These are phyloP conservation scores for Schizochytrium sp. DNA, from an alignment of 108 stramenopile species.

Conservation along the genomic window DNA sequence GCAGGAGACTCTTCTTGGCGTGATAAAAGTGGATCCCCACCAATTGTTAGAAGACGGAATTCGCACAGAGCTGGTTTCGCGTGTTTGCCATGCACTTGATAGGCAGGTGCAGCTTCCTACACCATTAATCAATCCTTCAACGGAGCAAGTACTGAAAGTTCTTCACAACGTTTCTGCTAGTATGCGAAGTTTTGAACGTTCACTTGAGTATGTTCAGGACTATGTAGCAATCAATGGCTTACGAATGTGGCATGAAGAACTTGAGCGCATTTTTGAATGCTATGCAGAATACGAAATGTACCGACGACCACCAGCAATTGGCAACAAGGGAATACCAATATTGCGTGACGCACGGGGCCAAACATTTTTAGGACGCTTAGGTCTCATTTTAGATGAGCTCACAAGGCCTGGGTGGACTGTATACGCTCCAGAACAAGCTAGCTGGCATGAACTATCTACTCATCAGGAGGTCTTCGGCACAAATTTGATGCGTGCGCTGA, in stretches of 20 bases:
- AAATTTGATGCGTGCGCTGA: background rate
- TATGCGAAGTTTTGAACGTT: conserved; percentile 70
- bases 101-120: background rate
- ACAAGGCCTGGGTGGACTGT: conserved; percentile 72
- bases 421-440: conserved; percentile 69
- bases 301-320: background rate
- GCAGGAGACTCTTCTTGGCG: conserved; percentile 80
- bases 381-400: conserved; percentile 71
- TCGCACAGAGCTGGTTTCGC: conserved; percentile 75
- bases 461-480: background rate
- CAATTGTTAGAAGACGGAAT: conserved; percentile 79
- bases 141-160: background rate
- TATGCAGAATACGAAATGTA: conserved; percentile 79
- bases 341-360: conserved; percentile 27
- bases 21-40: conserved; percentile 77
- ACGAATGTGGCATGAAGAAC: conserved; percentile 79
- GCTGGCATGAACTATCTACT: conserved; percentile 10
- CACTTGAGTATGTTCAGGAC: conserved; percentile 80
- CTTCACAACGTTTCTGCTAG: conserved; percentile 64
- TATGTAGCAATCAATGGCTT: conserved; percentile 77
- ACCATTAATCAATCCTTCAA: background rate
- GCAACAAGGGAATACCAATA: background rate
- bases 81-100: conserved; percentile 73
- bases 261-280: conserved; percentile 74
- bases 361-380: conserved; percentile 78